Conservation (phyloP, 1,139 yeast species). For the Geotrichum histeridarum region DNA sequence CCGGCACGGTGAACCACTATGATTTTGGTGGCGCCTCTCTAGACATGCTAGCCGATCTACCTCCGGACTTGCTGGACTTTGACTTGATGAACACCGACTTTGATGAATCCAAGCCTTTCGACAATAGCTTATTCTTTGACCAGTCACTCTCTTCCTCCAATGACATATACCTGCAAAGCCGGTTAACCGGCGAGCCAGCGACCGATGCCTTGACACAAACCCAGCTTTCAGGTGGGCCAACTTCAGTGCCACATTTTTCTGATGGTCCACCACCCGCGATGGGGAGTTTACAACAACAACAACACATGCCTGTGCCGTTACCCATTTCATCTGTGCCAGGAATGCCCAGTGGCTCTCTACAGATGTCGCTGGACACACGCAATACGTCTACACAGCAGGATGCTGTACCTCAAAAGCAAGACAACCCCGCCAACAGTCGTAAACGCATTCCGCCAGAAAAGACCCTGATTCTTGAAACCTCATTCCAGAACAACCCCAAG, state of each 20-base stretch:
- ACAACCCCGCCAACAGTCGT: constrained; percentile 20
- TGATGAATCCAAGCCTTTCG: not conserved
- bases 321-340: too few species aligned
- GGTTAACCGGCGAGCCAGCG: not conserved
- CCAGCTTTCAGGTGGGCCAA: not conserved
- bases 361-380: not conserved
- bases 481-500: constrained; percentile 30
- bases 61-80: not conserved
- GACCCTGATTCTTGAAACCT: constrained; percentile 28
- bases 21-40: not conserved
- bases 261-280: too few species aligned
- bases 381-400: not conserved
- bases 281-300: too few species aligned
- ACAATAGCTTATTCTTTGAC: not conserved
- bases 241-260: not conserved
- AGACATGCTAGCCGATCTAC: not conserved
- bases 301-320: too few species aligned
- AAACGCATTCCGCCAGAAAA: constrained; percentile 31
- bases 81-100: not conserved
- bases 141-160: not conserved
- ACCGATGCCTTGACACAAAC: not conserved
- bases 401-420: not conserved
- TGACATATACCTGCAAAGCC: not conserved
- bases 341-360: too few species aligned
- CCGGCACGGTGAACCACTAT: not conserved